Evolutionary conservation across 495 filamentous ascomycete genomes (phyloP).

Genomic region (Neurospora sp.): DNA sequence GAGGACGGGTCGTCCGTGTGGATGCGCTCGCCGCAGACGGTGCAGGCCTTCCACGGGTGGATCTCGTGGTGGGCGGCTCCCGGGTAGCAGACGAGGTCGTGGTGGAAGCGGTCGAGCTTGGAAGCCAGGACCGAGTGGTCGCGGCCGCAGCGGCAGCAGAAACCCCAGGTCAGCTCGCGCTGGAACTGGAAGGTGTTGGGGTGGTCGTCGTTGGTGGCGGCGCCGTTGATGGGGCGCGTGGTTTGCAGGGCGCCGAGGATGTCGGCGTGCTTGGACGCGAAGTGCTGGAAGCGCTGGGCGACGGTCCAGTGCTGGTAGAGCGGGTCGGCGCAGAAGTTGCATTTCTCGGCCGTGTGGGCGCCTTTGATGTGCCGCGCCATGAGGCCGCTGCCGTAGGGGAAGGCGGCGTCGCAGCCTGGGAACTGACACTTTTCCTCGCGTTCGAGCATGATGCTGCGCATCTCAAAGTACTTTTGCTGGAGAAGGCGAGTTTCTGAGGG

Average conservation of each 20-base stretch:
- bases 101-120: conserved; percentile 10
- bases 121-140: conserved; percentile 9
- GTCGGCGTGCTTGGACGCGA: conserved; percentile 6
- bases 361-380: conserved; percentile 24
- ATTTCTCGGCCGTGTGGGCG: conserved; percentile 16
- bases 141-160: conserved; percentile 20
- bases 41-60: not conserved
- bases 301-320: conserved; percentile 17
- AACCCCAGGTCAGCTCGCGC: conserved; percentile 4
- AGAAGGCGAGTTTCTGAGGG: conserved; percentile 27
- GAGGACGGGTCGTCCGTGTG: not conserved
- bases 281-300: conserved; percentile 10
- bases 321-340: conserved; percentile 20
- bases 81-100: conserved; percentile 15
- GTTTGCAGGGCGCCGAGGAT: not conserved
- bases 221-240: not conserved
- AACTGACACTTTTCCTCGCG: conserved; percentile 27
- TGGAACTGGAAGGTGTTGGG: not conserved
- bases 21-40: conserved; percentile 2
- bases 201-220: not conserved
- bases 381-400: conserved; percentile 11
- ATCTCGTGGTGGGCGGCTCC: not conserved
- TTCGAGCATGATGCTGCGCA: conserved; percentile 25
- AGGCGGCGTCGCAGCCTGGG: conserved; percentile 17
- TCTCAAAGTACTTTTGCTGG: conserved; percentile 20